Percentiles rank a stretch among this genome's conserved stretches.
Conservation (phyloP, 2,329 filamentous ascomycete species). For the Phaeosphaeriaceae sp. region DNA sequence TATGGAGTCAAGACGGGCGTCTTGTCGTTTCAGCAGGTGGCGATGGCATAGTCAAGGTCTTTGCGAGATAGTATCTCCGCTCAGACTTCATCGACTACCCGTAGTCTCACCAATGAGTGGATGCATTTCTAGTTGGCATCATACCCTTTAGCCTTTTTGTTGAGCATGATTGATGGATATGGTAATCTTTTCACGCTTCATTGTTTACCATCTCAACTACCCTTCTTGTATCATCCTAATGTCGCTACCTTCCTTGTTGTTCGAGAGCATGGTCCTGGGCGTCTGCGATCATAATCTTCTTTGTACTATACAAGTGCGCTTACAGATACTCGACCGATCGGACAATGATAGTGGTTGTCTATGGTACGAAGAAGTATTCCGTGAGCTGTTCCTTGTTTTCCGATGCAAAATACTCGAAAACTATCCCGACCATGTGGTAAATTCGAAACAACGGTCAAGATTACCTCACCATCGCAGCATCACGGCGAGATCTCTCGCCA, state of each 20-base stretch:
- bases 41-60: slow-evolving; percentile 96
- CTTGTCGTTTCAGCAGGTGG: slow-evolving; percentile 95
- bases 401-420: not conserved
- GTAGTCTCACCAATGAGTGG: slow-evolving; percentile 17
- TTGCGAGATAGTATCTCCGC: slow-evolving; percentile 49
- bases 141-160: slow-evolving; percentile 16
- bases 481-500: slow-evolving; percentile 1
- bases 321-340: not conserved
- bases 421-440: not conserved
- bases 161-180: slow-evolving; percentile 23
- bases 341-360: slow-evolving; percentile 4
- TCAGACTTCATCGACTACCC: slow-evolving; percentile 12
- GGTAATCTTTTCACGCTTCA: slow-evolving; percentile 18
- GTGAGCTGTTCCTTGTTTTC: not conserved
- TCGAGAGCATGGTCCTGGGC: slow-evolving; percentile 10
- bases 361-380: not conserved
- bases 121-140: slow-evolving; percentile 29
- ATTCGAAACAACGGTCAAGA: not conserved
- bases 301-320: slow-evolving; percentile 9
- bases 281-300: slow-evolving; percentile 2
- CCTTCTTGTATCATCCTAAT: slow-evolving; percentile 16
- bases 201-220: slow-evolving; percentile 4
- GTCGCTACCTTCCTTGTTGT: slow-evolving; percentile 4
- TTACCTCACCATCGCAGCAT: slow-evolving; percentile 6
- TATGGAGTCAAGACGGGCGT: slow-evolving; percentile 94